phyloP scores from a whole-genome alignment of 2,329 filamentous ascomycete species.

The Venturia pyrina region DNA sequence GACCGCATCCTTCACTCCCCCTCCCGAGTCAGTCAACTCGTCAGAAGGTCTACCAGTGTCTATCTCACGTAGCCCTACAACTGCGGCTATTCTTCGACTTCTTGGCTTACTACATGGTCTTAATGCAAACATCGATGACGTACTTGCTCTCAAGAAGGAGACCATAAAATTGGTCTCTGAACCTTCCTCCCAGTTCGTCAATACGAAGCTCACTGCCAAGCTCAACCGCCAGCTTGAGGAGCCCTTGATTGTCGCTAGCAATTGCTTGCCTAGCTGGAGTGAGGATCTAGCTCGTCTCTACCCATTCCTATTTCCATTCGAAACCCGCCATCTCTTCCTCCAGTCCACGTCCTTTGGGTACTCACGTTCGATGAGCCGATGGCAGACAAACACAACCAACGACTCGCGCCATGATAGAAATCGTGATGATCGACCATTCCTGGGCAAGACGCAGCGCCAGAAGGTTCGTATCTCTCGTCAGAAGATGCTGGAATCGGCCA shows the following conservation, averaged over 20 bases:
- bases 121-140: conserved; percentile 87
- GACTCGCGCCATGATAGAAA: conserved; percentile 72
- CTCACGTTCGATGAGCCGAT: conserved; percentile 90
- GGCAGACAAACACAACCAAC: conserved; percentile 79
- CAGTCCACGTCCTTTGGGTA: conserved; percentile 98
- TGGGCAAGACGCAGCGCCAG: conserved; percentile 84
- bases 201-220: conserved; percentile 96
- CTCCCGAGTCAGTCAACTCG: conserved; percentile 39
- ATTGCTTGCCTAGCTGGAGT: conserved; percentile 90
- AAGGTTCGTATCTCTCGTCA: conserved; percentile 94
- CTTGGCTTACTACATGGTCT: conserved; percentile 86
- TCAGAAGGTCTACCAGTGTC: conserved; percentile 63
- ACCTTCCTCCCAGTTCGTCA: conserved; percentile 88
- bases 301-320: conserved; percentile 95
- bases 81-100: conserved; percentile 75
- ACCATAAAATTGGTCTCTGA: conserved; percentile 64
- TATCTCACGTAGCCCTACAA: conserved; percentile 71
- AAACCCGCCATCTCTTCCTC: conserved; percentile 90
- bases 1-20: conserved; percentile 47
- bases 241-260: conserved; percentile 91
- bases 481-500: conserved; percentile 90
- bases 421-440: conserved; percentile 79
- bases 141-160: conserved; percentile 68
- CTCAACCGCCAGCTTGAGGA: conserved; percentile 95
- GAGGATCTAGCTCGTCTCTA: conserved; percentile 90